Evolutionary conservation across 192 early-diverging fungal species (phyloP), one percentile per base, ranked within the genome.

Genomic region (Phycomyces blakesleeanus): DNA sequence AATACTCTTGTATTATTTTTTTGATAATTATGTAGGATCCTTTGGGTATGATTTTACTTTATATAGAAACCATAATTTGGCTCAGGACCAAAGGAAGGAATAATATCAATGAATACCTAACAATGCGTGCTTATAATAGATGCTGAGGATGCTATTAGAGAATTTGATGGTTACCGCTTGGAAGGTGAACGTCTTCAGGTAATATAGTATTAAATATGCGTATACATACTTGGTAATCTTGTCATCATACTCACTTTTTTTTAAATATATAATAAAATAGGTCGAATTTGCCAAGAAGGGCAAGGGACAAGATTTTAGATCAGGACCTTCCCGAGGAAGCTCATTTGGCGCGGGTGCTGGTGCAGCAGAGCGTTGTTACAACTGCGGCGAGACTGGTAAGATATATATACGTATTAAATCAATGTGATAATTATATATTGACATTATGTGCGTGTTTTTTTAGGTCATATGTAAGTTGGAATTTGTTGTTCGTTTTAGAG

Each of bases 371-470:
- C 52, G 65, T 15, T 73, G 71, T 47, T 73, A 73, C 50, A 73
- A 73, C 56, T 73, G 71, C 57, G 71, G 71, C 10, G 59, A 73
- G 38, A 51, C 51, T 22, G 71, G 71, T 58, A 55, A 67, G 52
- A 51, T 51, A 26, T 15, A 21, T 40, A 18, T 34, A 21, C 0
- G 11, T n/a, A 37, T 10, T 38, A 5, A 54, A 12, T 2, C 20
- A 16, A 9, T 27, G 21, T 12, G 16, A 29, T 24, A 5, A 16
- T 16, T 26, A 40, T 34, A 37, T 0, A 40, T 9, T 42, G 12
- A 41, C 25, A 29, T 11, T 26, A 6, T 52, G 25, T 20, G 1
- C 25, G 20, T 8, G 0, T 55, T 10, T 56, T 55, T 34, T 47
- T 59, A 61, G 57, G 57, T n/a, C 52, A 61, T 34, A 58, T 69